Evolutionary conservation across 257 asterid genomes (phyloP).

Genomic region (Thymus mandschuricus): DNA sequence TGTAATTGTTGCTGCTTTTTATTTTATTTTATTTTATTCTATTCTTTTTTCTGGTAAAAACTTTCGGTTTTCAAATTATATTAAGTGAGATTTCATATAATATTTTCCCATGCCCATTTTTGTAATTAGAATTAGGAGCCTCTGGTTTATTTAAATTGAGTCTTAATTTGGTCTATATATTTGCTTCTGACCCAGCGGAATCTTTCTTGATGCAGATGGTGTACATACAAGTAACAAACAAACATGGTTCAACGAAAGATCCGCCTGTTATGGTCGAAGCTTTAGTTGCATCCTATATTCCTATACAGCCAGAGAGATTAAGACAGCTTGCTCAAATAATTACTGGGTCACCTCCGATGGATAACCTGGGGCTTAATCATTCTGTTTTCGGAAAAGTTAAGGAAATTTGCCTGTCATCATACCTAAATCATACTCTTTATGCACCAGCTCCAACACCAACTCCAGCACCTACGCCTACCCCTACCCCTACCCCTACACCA

Average conservation of each 20-base stretch:
- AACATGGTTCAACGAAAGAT: slow-evolving; percentile 75
- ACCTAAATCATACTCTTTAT: slow-evolving; percentile 50
- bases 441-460: slow-evolving; percentile 57
- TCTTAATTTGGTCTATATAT: slow-evolving; percentile 9
- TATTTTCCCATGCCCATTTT: slow-evolving; percentile 19
- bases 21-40: not conserved
- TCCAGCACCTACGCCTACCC: slow-evolving; percentile 46
- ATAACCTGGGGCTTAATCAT: slow-evolving; percentile 83
- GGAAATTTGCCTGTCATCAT: slow-evolving; percentile 70
- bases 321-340: slow-evolving; percentile 68
- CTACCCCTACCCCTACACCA: no score
- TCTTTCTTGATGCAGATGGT: slow-evolving; percentile 51
- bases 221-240: slow-evolving; percentile 61
- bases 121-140: not conserved
- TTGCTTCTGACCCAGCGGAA: slow-evolving; percentile 15
- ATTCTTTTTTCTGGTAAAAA: not conserved
- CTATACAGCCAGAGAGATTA: slow-evolving; percentile 60
- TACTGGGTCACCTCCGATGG: slow-evolving; percentile 50
- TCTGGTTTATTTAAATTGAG: not conserved
- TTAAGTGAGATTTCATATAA: not conserved
- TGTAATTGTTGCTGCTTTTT: not conserved
- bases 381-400: slow-evolving; percentile 79
- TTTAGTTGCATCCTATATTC: slow-evolving; percentile 52
- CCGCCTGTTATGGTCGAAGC: slow-evolving; percentile 79
- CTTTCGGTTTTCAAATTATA: slow-evolving; percentile 12